phyloP scores from a whole-genome alignment of 2,329 filamentous ascomycete species.

The Trichoderma atrobrunneum region DNA sequence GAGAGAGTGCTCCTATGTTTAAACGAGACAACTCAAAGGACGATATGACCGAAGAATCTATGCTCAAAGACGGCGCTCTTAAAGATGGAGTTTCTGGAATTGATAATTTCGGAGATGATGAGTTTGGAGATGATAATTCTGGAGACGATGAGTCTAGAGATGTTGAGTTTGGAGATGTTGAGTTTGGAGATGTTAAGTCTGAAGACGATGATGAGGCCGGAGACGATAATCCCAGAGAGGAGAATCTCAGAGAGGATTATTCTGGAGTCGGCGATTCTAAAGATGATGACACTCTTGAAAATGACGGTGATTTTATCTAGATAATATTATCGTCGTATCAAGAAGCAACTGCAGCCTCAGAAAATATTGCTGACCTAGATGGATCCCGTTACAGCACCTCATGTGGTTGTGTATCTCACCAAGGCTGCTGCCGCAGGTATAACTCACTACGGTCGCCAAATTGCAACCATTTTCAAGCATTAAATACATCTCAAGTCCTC shows the following conservation, averaged over 20 bases:
- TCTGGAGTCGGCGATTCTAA: background rate
- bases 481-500: background rate
- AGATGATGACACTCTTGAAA: background rate
- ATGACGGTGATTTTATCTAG: background rate
- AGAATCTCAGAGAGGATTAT: background rate
- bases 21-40: background rate
- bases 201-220: background rate
- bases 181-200: background rate
- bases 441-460: background rate
- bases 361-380: background rate
- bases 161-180: background rate
- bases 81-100: background rate
- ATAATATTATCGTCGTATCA: background rate
- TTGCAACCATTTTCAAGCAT: background rate
- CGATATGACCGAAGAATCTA: background rate
- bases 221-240: background rate
- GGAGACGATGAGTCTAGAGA: too few species aligned
- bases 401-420: slow-evolving; percentile 3
- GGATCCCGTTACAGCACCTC: background rate
- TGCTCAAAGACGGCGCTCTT: background rate
- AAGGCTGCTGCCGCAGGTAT: slow-evolving; percentile 15
- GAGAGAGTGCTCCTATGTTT: background rate
- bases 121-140: too few species aligned
- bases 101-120: background rate
- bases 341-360: background rate